Conservation (phyloP, 139 green algal genomes). For the Nannochloris sp. region DNA sequence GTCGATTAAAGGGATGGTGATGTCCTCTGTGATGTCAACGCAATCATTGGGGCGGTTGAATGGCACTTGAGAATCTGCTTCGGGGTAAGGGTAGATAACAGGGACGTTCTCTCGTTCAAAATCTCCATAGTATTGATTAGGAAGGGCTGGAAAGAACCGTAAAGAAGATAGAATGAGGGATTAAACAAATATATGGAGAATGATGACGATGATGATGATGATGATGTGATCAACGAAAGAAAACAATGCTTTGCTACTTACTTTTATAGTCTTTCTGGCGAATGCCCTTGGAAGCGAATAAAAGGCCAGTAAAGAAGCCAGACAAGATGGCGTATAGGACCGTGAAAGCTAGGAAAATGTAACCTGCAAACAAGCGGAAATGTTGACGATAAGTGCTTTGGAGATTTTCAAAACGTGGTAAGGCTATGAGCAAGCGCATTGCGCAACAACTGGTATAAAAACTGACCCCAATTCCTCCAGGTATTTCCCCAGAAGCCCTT, state of each 20-base stretch:
- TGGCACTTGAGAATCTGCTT: not conserved
- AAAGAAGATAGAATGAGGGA: not conserved
- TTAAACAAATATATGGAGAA: too few relatives aligned
- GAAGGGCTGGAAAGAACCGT: conserved; percentile 1
- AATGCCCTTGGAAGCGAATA: conserved; percentile 21
- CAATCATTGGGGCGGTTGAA: conserved; percentile 24
- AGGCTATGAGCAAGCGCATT: not conserved
- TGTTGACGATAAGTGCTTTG: not conserved
- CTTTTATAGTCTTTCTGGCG: conserved; percentile 11
- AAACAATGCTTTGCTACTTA: not conserved
- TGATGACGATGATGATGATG: too few relatives aligned
- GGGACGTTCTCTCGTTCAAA: conserved; percentile 9
- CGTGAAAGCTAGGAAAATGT: conserved; percentile 14
- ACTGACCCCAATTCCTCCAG: conserved; percentile 29
- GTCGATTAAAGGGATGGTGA: not conserved
- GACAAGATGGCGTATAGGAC: conserved; percentile 8
- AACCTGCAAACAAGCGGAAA: conserved; percentile 1
- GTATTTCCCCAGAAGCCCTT: conserved; percentile 25
- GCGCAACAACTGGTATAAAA: not conserved
- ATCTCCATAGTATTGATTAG: conserved; percentile 14
- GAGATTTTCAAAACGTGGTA: too few relatives aligned
- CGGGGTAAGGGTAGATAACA: not conserved
- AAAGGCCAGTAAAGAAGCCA: conserved; percentile 21
- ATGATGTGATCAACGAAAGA: too few relatives aligned
- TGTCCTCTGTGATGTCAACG: not conserved